Evolutionary conservation across 1,284 basidiomycete genomes (phyloP), one percentile per base, ranked within the genome.

Genomic region (Malassezia japonica): DNA sequence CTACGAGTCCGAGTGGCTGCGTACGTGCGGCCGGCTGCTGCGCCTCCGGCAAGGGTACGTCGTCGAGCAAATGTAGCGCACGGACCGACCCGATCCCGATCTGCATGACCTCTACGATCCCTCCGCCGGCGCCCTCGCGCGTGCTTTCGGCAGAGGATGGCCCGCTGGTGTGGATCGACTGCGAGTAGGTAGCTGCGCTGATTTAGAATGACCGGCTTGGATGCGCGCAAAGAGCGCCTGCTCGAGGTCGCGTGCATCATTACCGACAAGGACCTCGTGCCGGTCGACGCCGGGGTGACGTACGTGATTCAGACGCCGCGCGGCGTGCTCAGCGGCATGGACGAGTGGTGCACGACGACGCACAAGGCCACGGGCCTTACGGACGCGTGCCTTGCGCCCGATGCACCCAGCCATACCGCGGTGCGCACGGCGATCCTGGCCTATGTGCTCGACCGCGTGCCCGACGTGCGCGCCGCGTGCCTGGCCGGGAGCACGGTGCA

Each of bases 151-250:
- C 46, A 37, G 63, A 75, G 6, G 77, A 80, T 16, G 84, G 84
- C 0, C 86, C 87, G 8, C 74, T 89, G 41, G 84, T 89, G 1
- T 89, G 86, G 86, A 80, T 89, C 43, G 87, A 89, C 70, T 86
- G 86, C 65, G 86, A 89, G 62, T 68, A 45, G 52, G 64, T 58
- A n/a, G 16, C n/a, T 16, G 23, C 18, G 24, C 32, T 38, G 29
- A 37, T 24, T 13, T 13, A 23, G 67, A 74, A 89, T 89, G 87
- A 87, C 85, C 1, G 82, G 82, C 4, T 70, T 83, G 20, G 74
- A 84, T 64, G 78, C 78, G 3, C 76, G 78, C 24, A 80, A 72
- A 25, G 84, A 89, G 68, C 81, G 81, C 50, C 80, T 89, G 21
- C 68, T 89, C 4, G 86, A 89, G 69, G 75, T 72, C 80, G 87